Evolutionary conservation across 148 eudicot species (phyloP).

Genomic region (Rheum nobile): DNA sequence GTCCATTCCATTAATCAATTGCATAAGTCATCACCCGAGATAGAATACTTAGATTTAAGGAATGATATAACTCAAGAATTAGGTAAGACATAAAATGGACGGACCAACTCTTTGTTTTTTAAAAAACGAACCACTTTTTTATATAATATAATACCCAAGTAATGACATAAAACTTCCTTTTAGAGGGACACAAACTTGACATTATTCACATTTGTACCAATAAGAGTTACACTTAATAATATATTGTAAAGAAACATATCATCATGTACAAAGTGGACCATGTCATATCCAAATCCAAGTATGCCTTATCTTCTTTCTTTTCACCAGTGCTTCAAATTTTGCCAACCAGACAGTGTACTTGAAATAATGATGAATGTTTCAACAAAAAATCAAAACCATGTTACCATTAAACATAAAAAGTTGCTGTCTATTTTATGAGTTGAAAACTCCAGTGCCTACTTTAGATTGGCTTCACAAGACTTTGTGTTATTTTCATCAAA

Average conservation of each 20-base stretch:
- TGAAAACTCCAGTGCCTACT: not conserved
- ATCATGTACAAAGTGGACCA: not conserved
- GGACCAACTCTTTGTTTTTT: not conserved
- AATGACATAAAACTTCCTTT: not conserved
- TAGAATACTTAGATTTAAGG: not conserved
- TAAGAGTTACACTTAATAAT: not conserved
- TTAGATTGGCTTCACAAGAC: not conserved
- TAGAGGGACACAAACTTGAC: not conserved
- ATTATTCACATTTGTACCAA: not conserved
- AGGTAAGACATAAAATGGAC: not conserved
- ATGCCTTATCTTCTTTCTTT: conserved; percentile 3
- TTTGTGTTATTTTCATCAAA: not conserved
- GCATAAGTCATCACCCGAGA: not conserved
- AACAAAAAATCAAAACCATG: not conserved
- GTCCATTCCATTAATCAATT: not conserved
- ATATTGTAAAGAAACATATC: not conserved
- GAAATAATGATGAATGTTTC: not conserved
- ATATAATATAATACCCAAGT: not conserved
- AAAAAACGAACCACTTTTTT: not conserved
- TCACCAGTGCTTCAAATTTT: not conserved
- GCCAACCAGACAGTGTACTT: not conserved
- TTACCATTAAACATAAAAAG: not conserved
- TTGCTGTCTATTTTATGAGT: not conserved
- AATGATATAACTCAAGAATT: not conserved
- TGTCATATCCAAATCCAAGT: not conserved